Evolutionary conservation across 1,284 basidiomycete species (phyloP).

Genomic region (Pterulicium gracile): DNA sequence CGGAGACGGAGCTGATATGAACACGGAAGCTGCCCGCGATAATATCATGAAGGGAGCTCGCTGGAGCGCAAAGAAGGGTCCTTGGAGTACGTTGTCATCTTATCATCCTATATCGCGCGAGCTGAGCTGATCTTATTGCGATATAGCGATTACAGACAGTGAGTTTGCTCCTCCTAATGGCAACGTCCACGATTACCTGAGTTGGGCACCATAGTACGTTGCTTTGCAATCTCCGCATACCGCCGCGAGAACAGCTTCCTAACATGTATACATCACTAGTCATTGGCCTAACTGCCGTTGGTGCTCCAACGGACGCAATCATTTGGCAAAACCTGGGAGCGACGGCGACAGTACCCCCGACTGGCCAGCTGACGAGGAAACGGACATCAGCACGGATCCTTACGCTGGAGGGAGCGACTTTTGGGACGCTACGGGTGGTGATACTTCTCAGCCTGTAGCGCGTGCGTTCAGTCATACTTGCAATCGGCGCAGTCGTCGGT

Average conservation of each 20-base stretch:
- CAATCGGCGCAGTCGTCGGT: neutral
- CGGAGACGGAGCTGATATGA: conserved; percentile 8
- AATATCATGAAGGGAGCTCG: conserved; percentile 21
- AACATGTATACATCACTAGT: conserved; percentile 17
- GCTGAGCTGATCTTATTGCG: neutral
- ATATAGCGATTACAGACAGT: conserved; percentile 1
- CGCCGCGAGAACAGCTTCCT: neutral
- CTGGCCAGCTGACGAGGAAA: neutral
- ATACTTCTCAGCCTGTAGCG: too few relatives aligned
- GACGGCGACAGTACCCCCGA: neutral
- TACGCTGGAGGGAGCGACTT: neutral
- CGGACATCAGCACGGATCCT: neutral
- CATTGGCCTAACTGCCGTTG: conserved; percentile 47
- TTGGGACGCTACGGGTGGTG: too few relatives aligned
- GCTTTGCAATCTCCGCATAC: too few relatives aligned
- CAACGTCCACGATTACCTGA: conserved; percentile 38
- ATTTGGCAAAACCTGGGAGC: conserved; percentile 5
- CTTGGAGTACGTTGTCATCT: conserved; percentile 24
- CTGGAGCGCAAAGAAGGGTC: conserved; percentile 19
- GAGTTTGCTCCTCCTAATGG: conserved; percentile 30
- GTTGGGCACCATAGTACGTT: conserved; percentile 49
- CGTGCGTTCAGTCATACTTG: too few relatives aligned
- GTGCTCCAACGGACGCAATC: conserved; percentile 25
- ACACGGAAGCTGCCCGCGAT: conserved; percentile 18
- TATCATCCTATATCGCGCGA: conserved; percentile 1